phyloP scores from a whole-genome alignment of 192 early-diverging fungal genomes.

The Haplosporangium gracile region DNA sequence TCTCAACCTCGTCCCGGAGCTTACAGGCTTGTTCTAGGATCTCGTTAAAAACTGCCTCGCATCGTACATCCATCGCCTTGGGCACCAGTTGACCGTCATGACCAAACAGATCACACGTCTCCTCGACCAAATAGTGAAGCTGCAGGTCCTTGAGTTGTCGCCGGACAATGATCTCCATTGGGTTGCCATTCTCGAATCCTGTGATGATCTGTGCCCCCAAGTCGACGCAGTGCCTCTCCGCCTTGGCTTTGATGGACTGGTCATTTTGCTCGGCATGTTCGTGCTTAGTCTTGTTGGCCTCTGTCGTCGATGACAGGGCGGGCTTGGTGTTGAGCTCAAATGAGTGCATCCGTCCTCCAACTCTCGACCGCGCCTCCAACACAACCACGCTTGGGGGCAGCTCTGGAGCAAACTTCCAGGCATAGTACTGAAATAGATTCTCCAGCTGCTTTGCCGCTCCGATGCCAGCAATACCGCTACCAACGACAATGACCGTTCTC shows the following conservation, averaged over 20 bases:
- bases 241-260: not conserved
- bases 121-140: conserved; percentile 44
- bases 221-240: conserved; percentile 53
- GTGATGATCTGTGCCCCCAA: conserved; percentile 64
- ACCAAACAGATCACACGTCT: conserved; percentile 42
- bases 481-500: conserved; percentile 55
- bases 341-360: conserved; percentile 65
- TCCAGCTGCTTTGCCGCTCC: conserved; percentile 59
- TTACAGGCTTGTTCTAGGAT: conserved; percentile 54
- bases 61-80: conserved; percentile 34
- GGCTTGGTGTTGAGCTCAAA: conserved; percentile 48
- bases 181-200: conserved; percentile 63
- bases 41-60: conserved; percentile 56
- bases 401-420: conserved; percentile 36
- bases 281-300: not conserved
- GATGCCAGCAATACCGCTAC: conserved; percentile 59
- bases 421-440: conserved; percentile 58
- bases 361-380: conserved; percentile 59
- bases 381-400: conserved; percentile 55
- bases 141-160: conserved; percentile 43
- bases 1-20: conserved; percentile 14
- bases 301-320: not conserved
- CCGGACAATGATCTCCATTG: conserved; percentile 59
- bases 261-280: not conserved
- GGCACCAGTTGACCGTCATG: conserved; percentile 34